These are phyloP conservation scores for Leccinum disarticulatum DNA, from an alignment of 768 basidiomycete species.

Conservation along the genomic window DNA sequence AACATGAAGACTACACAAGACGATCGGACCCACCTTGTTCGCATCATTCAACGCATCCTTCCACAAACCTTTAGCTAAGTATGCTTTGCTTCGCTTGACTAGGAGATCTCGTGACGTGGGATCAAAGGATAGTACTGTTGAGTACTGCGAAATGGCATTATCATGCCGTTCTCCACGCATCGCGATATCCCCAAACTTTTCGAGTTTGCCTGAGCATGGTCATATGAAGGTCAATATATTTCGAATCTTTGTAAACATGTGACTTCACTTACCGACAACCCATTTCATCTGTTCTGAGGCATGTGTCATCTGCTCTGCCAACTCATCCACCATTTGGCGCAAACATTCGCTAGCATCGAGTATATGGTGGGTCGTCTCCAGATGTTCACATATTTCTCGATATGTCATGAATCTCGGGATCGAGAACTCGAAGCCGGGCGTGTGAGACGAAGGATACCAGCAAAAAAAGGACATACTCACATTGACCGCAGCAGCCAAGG, in stretches of 20 bases:
- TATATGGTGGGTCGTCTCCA: not conserved
- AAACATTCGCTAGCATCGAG: not conserved
- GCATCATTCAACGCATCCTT: slow-evolving; percentile 1
- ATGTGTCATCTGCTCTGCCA: not conserved
- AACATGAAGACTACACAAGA: not conserved
- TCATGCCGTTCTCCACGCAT: not conserved
- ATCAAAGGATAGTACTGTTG: not conserved
- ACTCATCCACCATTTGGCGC: not conserved
- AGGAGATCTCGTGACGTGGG: too few species aligned
- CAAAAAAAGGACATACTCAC: not conserved
- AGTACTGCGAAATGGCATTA: slow-evolving; percentile 1
- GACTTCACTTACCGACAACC: not conserved
- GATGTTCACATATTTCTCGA: not conserved
- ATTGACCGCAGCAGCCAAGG: not conserved
- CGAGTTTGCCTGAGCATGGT: not conserved
- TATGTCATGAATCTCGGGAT: not conserved
- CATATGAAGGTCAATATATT: not conserved
- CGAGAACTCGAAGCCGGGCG: not conserved
- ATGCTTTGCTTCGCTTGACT: not conserved
- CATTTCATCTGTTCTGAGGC: not conserved
- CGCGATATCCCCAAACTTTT: not conserved
- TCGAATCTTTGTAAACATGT: not conserved
- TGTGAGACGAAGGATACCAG: not conserved
- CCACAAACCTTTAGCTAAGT: not conserved
- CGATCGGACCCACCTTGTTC: not conserved